Evolutionary conservation across 2,329 filamentous ascomycete species (phyloP), one percentile per base, ranked within the genome.

Genomic region (Talaromyces sp.): DNA sequence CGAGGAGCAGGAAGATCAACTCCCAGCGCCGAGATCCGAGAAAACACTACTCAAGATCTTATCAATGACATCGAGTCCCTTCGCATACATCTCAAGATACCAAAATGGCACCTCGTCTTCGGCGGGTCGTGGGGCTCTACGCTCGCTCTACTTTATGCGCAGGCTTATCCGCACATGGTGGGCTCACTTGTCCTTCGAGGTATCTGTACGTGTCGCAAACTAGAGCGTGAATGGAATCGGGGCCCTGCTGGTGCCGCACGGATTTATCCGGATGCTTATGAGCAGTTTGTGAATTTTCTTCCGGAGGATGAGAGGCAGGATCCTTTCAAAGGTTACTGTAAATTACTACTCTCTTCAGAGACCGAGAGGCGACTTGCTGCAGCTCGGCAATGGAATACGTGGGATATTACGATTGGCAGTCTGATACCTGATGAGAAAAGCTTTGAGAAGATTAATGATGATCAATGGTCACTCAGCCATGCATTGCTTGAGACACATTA

Each of bases 101-200:
- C 33, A 1, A 57, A 57, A 57, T 57, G 52, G 19, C 52, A 57
- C 33, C 52, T 57, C 22, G 52, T 57, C 14, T 57, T 57, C 33
- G 52, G 52, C 4, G 52, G 52, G 1, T 57, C 52, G 10, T 57
- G 52, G 52, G 52, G 52, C 33, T 57, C 52, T 7, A 33, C 52
- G 16, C 52, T 57, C 19, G 52, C 52, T 57, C 33, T 57, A 19
- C 52, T 57, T n/a, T 57, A 57, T 57, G 52, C 52, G 22, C 52
- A 57, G 16, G 35, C 16, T 22, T 14, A 57, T 33, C 52, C 52
- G 5, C 52, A 39, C 33, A 39, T 39, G 31, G 52, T 57, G 14
- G 52, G 52, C 33, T 39, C n/a, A 11, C 52, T 57, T 39, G n/a
- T 57, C 2, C 52, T 57, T n/a, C 31, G 52, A 37, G 52, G 52